Conservation (phyloP, 2,329 filamentous ascomycete species). For the Penicillium sp. region DNA sequence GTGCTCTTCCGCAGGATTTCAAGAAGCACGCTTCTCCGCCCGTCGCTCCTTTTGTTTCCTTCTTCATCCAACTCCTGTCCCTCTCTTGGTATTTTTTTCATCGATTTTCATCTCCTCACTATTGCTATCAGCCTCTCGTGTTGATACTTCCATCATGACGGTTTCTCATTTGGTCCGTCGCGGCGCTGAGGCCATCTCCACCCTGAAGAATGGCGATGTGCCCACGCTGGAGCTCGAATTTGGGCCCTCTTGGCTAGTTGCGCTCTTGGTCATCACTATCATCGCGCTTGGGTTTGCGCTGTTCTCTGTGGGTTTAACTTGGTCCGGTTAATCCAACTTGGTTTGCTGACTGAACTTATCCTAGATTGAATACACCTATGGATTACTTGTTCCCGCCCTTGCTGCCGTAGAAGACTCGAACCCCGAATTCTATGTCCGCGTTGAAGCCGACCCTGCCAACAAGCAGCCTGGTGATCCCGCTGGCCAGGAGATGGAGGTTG, state of each 20-base stretch:
- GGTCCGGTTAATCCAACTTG: slow-evolving; percentile 19
- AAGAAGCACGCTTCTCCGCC: slow-evolving; percentile 11
- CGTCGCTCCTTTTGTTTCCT: slow-evolving; percentile 1
- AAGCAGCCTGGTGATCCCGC: slow-evolving; percentile 44
- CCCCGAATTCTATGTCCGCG: slow-evolving; percentile 57
- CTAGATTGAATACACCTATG: slow-evolving; percentile 62
- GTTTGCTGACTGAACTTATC: background rate
- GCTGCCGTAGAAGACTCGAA: slow-evolving; percentile 67
- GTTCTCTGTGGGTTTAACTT: slow-evolving; percentile 24
- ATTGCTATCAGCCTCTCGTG: background rate
- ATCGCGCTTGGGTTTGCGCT: slow-evolving; percentile 15
- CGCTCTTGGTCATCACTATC: slow-evolving; percentile 35
- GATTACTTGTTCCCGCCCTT: slow-evolving; percentile 64
- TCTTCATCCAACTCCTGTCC: slow-evolving; percentile 12
- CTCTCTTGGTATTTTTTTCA: slow-evolving; percentile 3
- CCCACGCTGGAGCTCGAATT: slow-evolving; percentile 21
- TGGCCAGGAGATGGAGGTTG: slow-evolving; percentile 39
- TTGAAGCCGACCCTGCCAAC: slow-evolving; percentile 47
- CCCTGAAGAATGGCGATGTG: background rate
- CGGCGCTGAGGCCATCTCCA: slow-evolving; percentile 9
- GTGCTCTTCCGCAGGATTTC: background rate
- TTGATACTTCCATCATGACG: slow-evolving; percentile 8
- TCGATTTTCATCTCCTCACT: background rate
- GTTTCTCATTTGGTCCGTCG: slow-evolving; percentile 16
- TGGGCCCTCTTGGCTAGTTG: slow-evolving; percentile 29